phyloP scores from a whole-genome alignment of 169 alveolate species.

The Eimeria brunetti region DNA sequence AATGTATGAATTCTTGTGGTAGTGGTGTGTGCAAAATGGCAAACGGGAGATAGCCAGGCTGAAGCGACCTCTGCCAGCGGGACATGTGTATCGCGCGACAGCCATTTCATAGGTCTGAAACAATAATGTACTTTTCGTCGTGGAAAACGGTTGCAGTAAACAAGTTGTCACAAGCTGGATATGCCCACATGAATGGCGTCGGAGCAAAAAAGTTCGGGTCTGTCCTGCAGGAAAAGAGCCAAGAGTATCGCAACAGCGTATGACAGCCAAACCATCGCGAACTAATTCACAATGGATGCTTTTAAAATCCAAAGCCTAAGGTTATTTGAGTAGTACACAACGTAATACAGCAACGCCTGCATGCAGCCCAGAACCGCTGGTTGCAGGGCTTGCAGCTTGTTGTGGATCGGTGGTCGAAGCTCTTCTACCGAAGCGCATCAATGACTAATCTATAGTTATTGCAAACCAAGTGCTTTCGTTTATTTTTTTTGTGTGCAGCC shows the following conservation, averaged over 20 bases:
- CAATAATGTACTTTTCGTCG: neutral
- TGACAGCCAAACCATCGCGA: neutral
- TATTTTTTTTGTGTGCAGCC: neutral
- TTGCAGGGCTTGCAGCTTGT: neutral
- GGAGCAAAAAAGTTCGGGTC: neutral
- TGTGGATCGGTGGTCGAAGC: neutral
- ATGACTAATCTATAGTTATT: neutral
- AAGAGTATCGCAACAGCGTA: conserved; percentile 9
- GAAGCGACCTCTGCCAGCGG: neutral
- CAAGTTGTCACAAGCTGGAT: neutral
- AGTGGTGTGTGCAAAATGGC: neutral
- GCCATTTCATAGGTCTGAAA: neutral
- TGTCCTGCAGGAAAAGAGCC: conserved; percentile 8
- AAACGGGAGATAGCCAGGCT: neutral
- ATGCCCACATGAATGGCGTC: conserved; percentile 41
- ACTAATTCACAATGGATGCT: neutral
- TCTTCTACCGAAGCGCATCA: too few relatives aligned
- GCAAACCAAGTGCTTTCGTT: too few relatives aligned
- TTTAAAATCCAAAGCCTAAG: neutral
- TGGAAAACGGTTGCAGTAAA: neutral
- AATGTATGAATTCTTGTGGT: neutral
- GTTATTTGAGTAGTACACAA: neutral
- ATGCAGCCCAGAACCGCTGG: neutral
- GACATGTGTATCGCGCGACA: neutral
- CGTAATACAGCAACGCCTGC: neutral